Evolutionary conservation across 257 asterid species (phyloP), one percentile per base, ranked within the genome.

Genomic region (Rhazya stricta): DNA sequence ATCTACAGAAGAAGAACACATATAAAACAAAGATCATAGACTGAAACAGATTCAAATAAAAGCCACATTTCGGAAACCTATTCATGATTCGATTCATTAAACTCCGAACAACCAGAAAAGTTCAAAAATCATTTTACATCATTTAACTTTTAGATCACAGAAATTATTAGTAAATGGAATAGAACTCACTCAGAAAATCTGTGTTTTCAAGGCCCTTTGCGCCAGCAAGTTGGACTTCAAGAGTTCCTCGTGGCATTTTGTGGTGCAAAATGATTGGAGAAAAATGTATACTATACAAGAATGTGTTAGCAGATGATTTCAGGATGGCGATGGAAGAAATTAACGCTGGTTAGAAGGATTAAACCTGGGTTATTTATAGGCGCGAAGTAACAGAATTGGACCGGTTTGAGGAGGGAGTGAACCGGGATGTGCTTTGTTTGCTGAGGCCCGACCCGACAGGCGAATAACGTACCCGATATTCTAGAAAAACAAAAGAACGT

Each of bases 201-300:
- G 90, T 84, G 79, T 84, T 81, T 19, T 88, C 88, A n/a, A 88
- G 92, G 75, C 88, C 87, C 76, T 85, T 88, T 58, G 92, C 90
- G 34, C 85, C 81, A 43, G 81, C 85, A 30, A 88, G 87, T 43
- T 79, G 76, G 70, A 88, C 88, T 83, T 86, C 92, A 76, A 88
- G 90, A 19, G 83, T 80, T 82, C 92, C 92, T 57, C 79, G 80
- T 15, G 76, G 73, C 92, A 86, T 83, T 74, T 66, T 79, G 48
- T 51, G 10, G 54, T 5, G 21, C 25, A 23, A 68, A 53, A 15
- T 25, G 51, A 68, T 45, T 32, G 61, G 45, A 48, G 61, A 36
- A 67, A 67, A 72, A 73, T 0, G 27, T 15, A 16, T 42, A 48
- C 53, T 68, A 48, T 18, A 76, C 43, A 29, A 53, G 70, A 19